Evolutionary conservation across 2,329 filamentous ascomycete species (phyloP).

Genomic region (Neospermospora avenae): DNA sequence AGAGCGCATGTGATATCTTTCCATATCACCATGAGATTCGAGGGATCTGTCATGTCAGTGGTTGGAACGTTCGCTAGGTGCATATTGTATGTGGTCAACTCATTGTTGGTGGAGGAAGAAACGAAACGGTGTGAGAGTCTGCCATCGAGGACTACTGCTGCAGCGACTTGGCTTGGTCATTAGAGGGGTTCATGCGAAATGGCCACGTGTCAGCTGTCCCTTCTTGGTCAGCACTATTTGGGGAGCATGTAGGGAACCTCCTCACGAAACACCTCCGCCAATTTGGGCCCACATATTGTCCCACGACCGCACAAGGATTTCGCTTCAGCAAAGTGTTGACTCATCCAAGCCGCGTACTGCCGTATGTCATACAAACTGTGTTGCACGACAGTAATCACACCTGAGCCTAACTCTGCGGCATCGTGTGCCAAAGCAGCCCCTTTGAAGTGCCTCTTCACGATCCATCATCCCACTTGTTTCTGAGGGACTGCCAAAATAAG

Average conservation of each 20-base stretch:
- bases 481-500: not conserved
- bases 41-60: not conserved
- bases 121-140: not conserved
- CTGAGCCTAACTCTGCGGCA: not conserved
- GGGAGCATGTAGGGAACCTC: not conserved
- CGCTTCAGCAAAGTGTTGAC: not conserved
- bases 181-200: not conserved
- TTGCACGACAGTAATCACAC: not conserved
- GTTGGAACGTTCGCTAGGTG: not conserved
- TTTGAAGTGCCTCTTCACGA: not conserved
- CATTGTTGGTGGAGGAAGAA: not conserved
- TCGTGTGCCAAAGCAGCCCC: not conserved
- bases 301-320: not conserved
- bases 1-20: not conserved
- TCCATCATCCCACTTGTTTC: not conserved
- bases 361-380: not conserved
- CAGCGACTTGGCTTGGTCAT: not conserved
- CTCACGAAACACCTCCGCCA: not conserved
- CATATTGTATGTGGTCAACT: not conserved
- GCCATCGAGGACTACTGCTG: not conserved
- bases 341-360: not conserved
- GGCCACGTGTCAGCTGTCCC: not conserved
- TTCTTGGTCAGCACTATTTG: not conserved
- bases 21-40: not conserved
- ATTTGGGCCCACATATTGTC: not conserved